Evolutionary conservation across 495 filamentous ascomycete genomes (phyloP), one percentile per base, ranked within the genome.

Genomic region (Penicillium ucsense): DNA sequence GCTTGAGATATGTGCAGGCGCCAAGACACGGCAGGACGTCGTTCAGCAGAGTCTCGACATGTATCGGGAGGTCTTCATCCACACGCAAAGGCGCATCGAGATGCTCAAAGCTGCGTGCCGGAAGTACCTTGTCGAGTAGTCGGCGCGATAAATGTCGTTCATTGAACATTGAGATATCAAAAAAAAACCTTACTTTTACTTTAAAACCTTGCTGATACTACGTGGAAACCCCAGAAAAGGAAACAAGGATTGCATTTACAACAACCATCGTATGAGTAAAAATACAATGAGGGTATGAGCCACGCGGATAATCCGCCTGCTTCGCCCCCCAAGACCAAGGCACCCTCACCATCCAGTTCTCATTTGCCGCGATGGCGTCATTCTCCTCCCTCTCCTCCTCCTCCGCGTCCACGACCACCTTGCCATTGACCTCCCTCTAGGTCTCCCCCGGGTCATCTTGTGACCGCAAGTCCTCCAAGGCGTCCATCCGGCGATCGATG

Each of bases 1-100:
- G 90, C 88, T 88, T 57, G 86, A 86, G 46, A 94, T 98, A 41
- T 96, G 92, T 65, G 88, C 87, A 45, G 94, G 94, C n/a, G 77
- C 75, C 11, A 82, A 80, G 47, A 82, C 82, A 8, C 81, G 80
- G 37, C 76, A 77, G 34, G 79, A 80, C 28, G 83, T 97, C 27
- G 78, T 97, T 30, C 72, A 81, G 40, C 79, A 91, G 62, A 94
- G 82, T 55, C 63, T 98, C 36, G 78, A 82, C 44, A 84, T 86
- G 73, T 98, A 96, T 60, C 77, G 84, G 39, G 81, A 84, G 12
- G 86, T 94, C 9, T 97, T 88, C 59, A 72, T 85, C 47, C 81
- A 85, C 55, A 87, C 86, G 1, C 75, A 79, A 47, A 77, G 81
- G 56, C 81, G 86, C 55, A 78, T 92, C 31, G 75, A 78, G 30